These are phyloP conservation scores for Phytophthora syringae DNA, from an alignment of 352 stramenopile genomes.

Conservation along the genomic window DNA sequence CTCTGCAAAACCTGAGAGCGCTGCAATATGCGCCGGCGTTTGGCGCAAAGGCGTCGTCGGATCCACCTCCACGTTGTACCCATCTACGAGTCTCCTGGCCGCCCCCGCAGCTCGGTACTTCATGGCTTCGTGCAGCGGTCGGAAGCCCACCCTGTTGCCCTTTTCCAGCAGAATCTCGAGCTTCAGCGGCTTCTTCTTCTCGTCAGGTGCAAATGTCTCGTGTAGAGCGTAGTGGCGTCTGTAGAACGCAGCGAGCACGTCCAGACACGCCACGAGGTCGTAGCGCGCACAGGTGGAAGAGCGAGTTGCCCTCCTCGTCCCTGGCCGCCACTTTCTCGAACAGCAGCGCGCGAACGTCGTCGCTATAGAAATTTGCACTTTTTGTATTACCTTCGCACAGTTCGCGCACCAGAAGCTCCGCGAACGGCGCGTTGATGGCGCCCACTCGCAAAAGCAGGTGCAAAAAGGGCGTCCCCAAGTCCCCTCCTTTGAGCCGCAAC, in stretches of 20 bases:
- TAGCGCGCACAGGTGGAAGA: conserved; percentile 85
- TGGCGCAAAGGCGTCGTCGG: conserved; percentile 55
- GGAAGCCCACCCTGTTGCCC: conserved; percentile 70
- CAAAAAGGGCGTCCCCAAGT: conserved; percentile 69
- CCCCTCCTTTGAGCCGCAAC: conserved; percentile 67
- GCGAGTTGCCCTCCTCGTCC: conserved; percentile 80
- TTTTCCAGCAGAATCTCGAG: conserved; percentile 57
- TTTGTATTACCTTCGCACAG: conserved; percentile 30
- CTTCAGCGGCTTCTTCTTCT: conserved; percentile 28
- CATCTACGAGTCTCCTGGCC: conserved; percentile 37
- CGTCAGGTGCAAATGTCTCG: conserved; percentile 23
- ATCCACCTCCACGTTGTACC: conserved; percentile 57
- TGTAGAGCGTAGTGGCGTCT: conserved; percentile 29
- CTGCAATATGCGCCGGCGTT: conserved; percentile 75
- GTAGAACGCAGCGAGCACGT: conserved; percentile 57
- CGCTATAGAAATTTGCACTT: conserved; percentile 16
- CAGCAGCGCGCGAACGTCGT: conserved; percentile 56
- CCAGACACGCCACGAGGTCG: conserved; percentile 55
- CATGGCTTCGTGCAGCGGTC: conserved; percentile 70
- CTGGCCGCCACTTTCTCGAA: conserved; percentile 55
- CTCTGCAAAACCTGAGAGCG: conserved; percentile 49
- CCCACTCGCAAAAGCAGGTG: conserved; percentile 74
- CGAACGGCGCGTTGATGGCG: conserved; percentile 61
- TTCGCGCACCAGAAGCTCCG: conserved; percentile 45
- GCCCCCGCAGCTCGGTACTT: conserved; percentile 56